Percentiles rank a stretch among this genome's conserved stretches.
Conservation (phyloP, 2,329 filamentous ascomycete genomes). For the Epichloe festucae region DNA sequence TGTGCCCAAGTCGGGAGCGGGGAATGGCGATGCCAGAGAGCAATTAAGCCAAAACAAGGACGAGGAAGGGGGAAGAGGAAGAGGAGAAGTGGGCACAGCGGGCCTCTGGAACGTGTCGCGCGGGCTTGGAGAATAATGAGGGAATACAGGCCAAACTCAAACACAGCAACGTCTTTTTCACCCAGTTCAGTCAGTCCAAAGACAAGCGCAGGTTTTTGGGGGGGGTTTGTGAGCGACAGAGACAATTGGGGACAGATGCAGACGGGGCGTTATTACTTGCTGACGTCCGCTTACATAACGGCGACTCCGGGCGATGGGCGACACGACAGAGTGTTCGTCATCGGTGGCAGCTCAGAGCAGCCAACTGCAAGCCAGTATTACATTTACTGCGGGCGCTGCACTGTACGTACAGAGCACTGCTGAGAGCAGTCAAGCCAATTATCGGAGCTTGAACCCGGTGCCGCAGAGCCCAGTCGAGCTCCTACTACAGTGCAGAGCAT, state of each 20-base stretch:
- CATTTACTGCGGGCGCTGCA: too few relatives aligned
- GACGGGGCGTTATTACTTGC: background rate
- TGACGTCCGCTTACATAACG: slow-evolving; percentile 7
- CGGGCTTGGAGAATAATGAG: background rate
- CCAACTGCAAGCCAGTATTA: too few relatives aligned
- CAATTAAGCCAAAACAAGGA: background rate
- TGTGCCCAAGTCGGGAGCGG: slow-evolving; percentile 2
- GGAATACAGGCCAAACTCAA: background rate
- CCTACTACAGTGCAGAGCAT: too few relatives aligned
- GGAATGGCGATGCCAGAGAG: background rate
- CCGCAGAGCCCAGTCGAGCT: too few relatives aligned
- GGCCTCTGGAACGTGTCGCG: background rate
- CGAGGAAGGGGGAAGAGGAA: background rate
- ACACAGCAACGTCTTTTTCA: background rate
- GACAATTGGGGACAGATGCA: background rate
- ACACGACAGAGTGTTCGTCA: too few relatives aligned
- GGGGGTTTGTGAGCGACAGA: background rate
- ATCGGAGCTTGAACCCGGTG: too few relatives aligned
- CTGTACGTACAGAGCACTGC: too few relatives aligned
- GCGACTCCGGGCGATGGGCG: background rate
- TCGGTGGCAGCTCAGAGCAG: too few relatives aligned
- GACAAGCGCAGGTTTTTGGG: background rate
- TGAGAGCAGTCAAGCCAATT: too few relatives aligned
- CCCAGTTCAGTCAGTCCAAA: background rate
- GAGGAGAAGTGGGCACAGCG: background rate